Evolutionary conservation across 306 rosid genomes (phyloP).

Genomic region (Prunus mongolica): DNA sequence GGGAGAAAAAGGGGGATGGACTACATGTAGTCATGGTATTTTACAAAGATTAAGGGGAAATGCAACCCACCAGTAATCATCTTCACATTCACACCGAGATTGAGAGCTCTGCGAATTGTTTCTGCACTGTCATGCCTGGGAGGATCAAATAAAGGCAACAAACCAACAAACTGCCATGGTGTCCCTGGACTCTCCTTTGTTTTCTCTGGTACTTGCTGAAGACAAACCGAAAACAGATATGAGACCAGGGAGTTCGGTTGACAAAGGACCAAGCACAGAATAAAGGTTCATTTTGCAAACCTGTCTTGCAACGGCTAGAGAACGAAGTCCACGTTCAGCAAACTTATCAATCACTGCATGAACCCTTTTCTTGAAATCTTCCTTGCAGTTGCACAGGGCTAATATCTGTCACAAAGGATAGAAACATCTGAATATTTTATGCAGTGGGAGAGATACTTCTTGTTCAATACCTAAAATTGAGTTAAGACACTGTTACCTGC

Average conservation of each 20-base stretch:
- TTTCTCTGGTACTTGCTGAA: constrained; percentile 83
- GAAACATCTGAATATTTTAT: constrained; percentile 13
- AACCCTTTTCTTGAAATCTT: constrained; percentile 67
- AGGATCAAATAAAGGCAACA: constrained; percentile 94
- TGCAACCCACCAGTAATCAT: constrained; percentile 87
- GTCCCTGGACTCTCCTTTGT: constrained; percentile 71
- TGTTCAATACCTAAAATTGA: constrained; percentile 1
- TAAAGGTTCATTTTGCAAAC: constrained; percentile 33
- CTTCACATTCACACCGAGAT: constrained; percentile 99
- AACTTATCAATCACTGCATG: constrained; percentile 80
- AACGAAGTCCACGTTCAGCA: constrained; percentile 97
- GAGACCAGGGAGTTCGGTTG: constrained; percentile 11
- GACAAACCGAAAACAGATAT: constrained; percentile 16
- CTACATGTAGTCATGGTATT: not conserved
- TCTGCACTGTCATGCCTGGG: constrained; percentile 99
- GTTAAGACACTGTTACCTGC: constrained; percentile 62
- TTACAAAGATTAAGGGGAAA: constrained; percentile 5
- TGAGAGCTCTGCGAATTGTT: constrained; percentile 92
- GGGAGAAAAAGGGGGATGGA: not conserved
- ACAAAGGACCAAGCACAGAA: constrained; percentile 3
- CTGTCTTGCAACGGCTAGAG: constrained; percentile 97
- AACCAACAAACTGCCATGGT: constrained; percentile 93
- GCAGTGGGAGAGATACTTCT: not conserved
- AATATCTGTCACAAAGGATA: constrained; percentile 51
- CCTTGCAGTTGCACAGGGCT: constrained; percentile 86